Base-by-base conservation (phyloP, 2,329 filamentous ascomycete genomes). In the Botrytis hyacinthi region DNA sequence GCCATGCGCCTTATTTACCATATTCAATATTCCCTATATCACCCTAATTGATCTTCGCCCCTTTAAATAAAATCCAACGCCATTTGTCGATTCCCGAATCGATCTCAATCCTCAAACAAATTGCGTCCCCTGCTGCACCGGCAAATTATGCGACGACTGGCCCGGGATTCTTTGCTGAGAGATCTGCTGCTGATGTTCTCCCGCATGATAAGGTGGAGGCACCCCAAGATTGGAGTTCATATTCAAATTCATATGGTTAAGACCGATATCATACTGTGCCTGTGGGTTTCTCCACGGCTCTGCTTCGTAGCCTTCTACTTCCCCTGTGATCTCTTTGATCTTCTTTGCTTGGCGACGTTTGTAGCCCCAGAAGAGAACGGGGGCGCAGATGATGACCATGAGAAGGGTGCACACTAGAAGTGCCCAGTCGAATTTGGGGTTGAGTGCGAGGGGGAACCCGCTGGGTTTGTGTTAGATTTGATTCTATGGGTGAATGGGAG, bases 361-460 rank as follows among this genome's bases (percentile, higher is more conserved):
- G 20, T 46, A 71, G n/a, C 59, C 67, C 75, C 76, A 79, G 73
- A 76, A 77, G 9, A 68, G 65, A 20, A 77, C 63, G 18, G 82
- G 76, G 37, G 83, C 77, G 5, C 81, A 69, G 66, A 85, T 79
- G 46, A 82, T 80, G 8, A 87, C 68, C 63, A 86, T 80, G 66
- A 88, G 80, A 1, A 79, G 73, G 46, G 87, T 80, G 46, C 87
- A 78, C 37, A 83, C 85, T 14, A 84, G 83, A n/a, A 88, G 83
- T 48, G 85, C 82, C 77, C 83, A 85, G 75, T 85, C 83, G 73
- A 84, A 85, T 63, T 80, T 80, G n/a, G 82, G 77, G 71, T 86
- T 86, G 22, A 85, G 81, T 4, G 89, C 88, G 70, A 90, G 86
- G 0, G 84, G 83, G 78, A 90, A 90, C 37, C 89, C 89, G 8